These are phyloP conservation scores for Allium sativum DNA, from an alignment of 106 monocot genomes.

Conservation along the genomic window DNA sequence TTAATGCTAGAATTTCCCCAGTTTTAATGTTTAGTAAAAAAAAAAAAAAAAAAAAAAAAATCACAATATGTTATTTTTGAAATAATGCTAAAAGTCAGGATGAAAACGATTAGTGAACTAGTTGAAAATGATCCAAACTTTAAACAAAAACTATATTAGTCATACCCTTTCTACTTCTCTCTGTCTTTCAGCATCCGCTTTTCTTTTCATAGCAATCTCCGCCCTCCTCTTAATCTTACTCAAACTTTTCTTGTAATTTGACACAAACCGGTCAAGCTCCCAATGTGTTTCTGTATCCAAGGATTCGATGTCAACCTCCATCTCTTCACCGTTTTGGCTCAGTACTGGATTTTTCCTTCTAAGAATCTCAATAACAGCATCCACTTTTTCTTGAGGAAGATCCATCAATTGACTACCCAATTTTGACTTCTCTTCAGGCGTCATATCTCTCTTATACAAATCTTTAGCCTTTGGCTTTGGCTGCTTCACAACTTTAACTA, in stretches of 20 bases:
- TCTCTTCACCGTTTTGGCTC: conserved; percentile 54
- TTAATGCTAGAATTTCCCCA: too few relatives aligned
- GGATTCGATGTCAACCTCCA: conserved; percentile 70
- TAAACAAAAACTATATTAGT: background rate
- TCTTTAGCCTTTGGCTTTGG: conserved; percentile 76
- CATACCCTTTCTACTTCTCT: conserved; percentile 32
- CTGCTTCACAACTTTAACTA: conserved; percentile 35
- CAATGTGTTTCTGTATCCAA: conserved; percentile 70
- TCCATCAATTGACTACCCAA: conserved; percentile 43
- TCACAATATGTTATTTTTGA: background rate
- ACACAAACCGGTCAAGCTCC: conserved; percentile 78
- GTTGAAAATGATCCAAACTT: background rate
- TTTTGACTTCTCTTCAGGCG: conserved; percentile 58
- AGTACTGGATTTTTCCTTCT: conserved; percentile 51
- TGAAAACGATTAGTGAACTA: too few relatives aligned
- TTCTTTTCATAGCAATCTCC: conserved; percentile 43
- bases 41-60: conserved; percentile 3
- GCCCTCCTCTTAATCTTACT: conserved; percentile 69
- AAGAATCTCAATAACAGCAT: conserved; percentile 52
- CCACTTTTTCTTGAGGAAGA: conserved; percentile 55
- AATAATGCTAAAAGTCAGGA: too few relatives aligned
- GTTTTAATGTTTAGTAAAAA: too few relatives aligned
- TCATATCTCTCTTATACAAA: conserved; percentile 64
- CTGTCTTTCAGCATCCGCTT: conserved; percentile 13
- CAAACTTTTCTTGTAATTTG: conserved; percentile 67